phyloP scores from a whole-genome alignment of 805 yeast species.

The Scheffersomyces spartinae region DNA sequence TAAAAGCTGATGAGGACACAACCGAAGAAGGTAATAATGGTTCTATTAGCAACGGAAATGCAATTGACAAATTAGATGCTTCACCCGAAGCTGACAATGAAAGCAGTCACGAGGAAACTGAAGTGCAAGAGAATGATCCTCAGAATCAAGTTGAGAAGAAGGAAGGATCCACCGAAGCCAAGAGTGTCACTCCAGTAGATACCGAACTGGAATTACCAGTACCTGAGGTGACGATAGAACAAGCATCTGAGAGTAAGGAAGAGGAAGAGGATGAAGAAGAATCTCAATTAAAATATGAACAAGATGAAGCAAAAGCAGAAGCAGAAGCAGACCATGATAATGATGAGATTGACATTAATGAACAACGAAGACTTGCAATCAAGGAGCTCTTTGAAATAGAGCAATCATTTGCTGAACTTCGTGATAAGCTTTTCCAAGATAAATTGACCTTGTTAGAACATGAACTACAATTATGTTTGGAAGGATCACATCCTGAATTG shows the following conservation, averaged over 20 bases:
- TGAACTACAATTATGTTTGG: conserved; percentile 76
- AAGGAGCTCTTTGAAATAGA: conserved; percentile 72
- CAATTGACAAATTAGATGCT: too few relatives aligned
- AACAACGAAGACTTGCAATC: conserved; percentile 46
- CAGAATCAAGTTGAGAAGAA: conserved; percentile 7
- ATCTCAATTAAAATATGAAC: conserved; percentile 9
- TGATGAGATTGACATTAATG: conserved; percentile 1
- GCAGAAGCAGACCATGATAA: conserved; percentile 10
- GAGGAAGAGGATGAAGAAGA: conserved; percentile 9
- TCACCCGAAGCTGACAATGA: too few relatives aligned
- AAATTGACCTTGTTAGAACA: conserved; percentile 66
- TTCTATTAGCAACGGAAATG: too few relatives aligned
- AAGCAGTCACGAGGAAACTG: conserved; percentile 5
- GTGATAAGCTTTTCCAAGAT: conserved; percentile 79
- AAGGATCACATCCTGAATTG: conserved; percentile 88
- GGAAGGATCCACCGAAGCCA: conserved; percentile 3
- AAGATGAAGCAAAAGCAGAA: conserved; percentile 7
- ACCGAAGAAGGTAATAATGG: too few relatives aligned
- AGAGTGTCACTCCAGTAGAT: conserved; percentile 1
- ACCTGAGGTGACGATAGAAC: conserved; percentile 7
- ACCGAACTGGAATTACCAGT: conserved; percentile 3
- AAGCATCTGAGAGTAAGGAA: conserved; percentile 3
- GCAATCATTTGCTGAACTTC: conserved; percentile 69
- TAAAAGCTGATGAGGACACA: too few relatives aligned
- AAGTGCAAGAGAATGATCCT: conserved; percentile 9